These are phyloP conservation scores for Blastobotrys aristatus DNA, from an alignment of 1,139 yeast species.

Conservation along the genomic window DNA sequence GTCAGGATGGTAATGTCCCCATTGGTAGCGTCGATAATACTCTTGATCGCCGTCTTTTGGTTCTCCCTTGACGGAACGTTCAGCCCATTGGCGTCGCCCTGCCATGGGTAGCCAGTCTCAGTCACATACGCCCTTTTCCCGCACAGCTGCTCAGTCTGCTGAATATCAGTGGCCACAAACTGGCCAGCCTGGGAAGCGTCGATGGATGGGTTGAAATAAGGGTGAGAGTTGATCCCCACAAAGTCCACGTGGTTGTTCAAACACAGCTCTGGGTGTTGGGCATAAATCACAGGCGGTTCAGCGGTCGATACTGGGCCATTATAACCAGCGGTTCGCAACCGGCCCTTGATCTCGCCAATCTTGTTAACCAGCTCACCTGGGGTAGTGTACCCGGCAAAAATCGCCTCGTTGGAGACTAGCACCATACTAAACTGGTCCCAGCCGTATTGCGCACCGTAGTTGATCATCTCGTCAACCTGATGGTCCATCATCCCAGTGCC, in stretches of 20 bases:
- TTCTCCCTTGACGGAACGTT: conserved; percentile 67
- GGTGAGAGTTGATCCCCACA: conserved; percentile 81
- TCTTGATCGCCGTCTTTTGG: conserved; percentile 62
- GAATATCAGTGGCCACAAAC: conserved; percentile 62
- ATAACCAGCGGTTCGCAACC: conserved; percentile 64
- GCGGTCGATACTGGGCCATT: conserved; percentile 74
- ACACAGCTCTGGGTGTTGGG: conserved; percentile 62
- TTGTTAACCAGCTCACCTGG: conserved; percentile 57
- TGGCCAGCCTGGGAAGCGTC: conserved; percentile 65
- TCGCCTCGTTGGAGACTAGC: conserved; percentile 85
- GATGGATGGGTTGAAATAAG: conserved; percentile 65
- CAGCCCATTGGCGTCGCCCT: conserved; percentile 63
- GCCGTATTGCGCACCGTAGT: conserved; percentile 41
- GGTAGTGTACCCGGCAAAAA: conserved; percentile 54
- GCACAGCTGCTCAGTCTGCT: conserved; percentile 44
- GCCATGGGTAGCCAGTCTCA: conserved; percentile 87
- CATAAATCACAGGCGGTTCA: conserved; percentile 79
- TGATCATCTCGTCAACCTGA: conserved; percentile 50
- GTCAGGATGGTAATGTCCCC: conserved; percentile 63
- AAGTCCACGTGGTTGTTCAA: conserved; percentile 61
- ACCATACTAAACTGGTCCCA: conserved; percentile 72
- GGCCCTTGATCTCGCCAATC: conserved; percentile 55
- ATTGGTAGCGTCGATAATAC: conserved; percentile 49
- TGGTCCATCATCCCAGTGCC: conserved; percentile 69
- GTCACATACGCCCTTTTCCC: conserved; percentile 47